A percentile compares a stretch with the other conserved stretches of the same genome.
phyloP scores from a whole-genome alignment of 208 protist genomes.

The Jaenimonas drosophilae region DNA sequence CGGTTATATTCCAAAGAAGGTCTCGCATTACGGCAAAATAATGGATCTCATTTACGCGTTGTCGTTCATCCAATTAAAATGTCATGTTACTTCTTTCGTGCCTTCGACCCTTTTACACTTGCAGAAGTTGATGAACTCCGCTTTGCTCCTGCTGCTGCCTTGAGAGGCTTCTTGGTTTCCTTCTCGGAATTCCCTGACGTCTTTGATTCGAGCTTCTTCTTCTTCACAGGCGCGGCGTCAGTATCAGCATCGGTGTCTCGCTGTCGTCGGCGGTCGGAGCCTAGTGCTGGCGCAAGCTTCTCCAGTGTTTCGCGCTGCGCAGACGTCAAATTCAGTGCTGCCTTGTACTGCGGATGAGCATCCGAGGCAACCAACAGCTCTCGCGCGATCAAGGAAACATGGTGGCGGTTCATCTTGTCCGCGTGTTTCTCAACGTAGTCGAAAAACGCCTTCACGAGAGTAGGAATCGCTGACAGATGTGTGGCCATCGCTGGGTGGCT shows the following conservation, averaged over 20 bases:
- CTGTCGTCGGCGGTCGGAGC: not conserved
- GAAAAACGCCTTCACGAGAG: slow-evolving; percentile 48
- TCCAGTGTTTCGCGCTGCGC: slow-evolving; percentile 23
- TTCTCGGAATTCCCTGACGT: not conserved
- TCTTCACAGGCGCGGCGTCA: not conserved
- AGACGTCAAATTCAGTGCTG: slow-evolving; percentile 37
- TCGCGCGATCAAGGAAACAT: slow-evolving; percentile 55
- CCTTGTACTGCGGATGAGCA: slow-evolving; percentile 39
- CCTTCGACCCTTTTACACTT: no score
- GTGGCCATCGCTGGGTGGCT: slow-evolving; percentile 61
- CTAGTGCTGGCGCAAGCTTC: slow-evolving; percentile 26
- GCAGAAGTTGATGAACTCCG: no score
- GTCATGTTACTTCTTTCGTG: no score
- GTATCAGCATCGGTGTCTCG: not conserved
- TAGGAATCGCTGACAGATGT: slow-evolving; percentile 56
- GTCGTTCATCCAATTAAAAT: no score
- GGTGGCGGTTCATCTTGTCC: slow-evolving; percentile 43
- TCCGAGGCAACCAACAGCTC: slow-evolving; percentile 59
- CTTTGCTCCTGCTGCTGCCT: no score
- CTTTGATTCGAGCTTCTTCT: slow-evolving; percentile 3
- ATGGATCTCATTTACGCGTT: no score
- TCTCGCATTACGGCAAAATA: no score
- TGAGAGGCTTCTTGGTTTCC: not conserved
- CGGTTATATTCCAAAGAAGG: no score
- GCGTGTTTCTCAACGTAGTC: slow-evolving; percentile 15